Percentiles rank a stretch among this genome's conserved stretches.
Conservation (phyloP, 345 rosid genomes). For the Salix brachista region DNA sequence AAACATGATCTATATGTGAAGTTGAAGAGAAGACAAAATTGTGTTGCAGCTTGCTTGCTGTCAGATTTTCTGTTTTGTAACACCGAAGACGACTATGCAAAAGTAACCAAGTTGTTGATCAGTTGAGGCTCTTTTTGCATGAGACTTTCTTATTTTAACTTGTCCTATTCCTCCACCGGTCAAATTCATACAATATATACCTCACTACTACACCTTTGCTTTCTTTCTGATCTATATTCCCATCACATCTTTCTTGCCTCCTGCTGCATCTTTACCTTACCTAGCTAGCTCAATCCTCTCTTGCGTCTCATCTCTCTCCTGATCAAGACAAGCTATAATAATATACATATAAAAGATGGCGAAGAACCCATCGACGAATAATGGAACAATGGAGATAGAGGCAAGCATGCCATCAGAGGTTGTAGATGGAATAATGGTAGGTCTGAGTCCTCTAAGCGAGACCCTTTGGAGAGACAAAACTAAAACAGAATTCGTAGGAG, state of each 20-base stretch:
- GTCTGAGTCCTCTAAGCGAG: slow-evolving; percentile 74
- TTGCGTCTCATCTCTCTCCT: background rate
- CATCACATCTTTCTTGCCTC: slow-evolving; percentile 15
- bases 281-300: too few species aligned
- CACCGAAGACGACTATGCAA: background rate
- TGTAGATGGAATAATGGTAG: slow-evolving; percentile 42
- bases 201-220: slow-evolving; percentile 1
- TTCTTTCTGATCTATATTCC: background rate
- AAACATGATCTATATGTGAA: too few species aligned
- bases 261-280: background rate
- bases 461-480: slow-evolving; percentile 66
- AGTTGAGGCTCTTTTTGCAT: slow-evolving; percentile 28
- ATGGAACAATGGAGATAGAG: slow-evolving; percentile 64
- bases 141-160: slow-evolving; percentile 23
- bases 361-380: slow-evolving; percentile 13
- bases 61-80: slow-evolving; percentile 13
- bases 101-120: too few species aligned
- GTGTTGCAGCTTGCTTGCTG: slow-evolving; percentile 12
- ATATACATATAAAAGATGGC: background rate
- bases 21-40: slow-evolving; percentile 5
- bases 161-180: background rate
- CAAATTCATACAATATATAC: slow-evolving; percentile 24
- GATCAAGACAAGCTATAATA: background rate
- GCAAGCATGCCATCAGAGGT: slow-evolving; percentile 41
- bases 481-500: slow-evolving; percentile 56